Evolutionary conservation across 805 yeast species (phyloP).

Genomic region (Metschnikowia continentalis): DNA sequence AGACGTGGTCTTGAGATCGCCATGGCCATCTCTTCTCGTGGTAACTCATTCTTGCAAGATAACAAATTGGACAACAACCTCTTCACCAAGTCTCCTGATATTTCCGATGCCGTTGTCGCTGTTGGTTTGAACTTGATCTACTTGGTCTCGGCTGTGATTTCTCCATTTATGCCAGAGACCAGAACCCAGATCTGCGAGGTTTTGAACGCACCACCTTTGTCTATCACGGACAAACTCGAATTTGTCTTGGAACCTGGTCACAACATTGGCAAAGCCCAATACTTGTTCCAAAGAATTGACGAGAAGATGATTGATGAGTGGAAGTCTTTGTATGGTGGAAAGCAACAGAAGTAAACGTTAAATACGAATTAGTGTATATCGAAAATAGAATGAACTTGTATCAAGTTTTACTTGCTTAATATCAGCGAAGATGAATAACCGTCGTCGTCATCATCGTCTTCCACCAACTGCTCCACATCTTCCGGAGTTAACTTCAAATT

Average conservation of each 20-base stretch:
- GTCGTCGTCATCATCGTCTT: slow-evolving; percentile 16
- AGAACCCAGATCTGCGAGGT: slow-evolving; percentile 65
- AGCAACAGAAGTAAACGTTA: slow-evolving; percentile 36
- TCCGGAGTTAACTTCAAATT: slow-evolving; percentile 23
- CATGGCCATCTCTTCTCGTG: slow-evolving; percentile 87
- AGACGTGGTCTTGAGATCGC: slow-evolving; percentile 90
- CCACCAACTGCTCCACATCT: slow-evolving; percentile 20
- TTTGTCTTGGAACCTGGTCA: slow-evolving; percentile 74
- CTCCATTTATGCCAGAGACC: slow-evolving; percentile 90
- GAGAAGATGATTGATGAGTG: slow-evolving; percentile 82
- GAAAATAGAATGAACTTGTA: background rate
- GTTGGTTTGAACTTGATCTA: slow-evolving; percentile 87
- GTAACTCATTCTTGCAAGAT: slow-evolving; percentile 93
- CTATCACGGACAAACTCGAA: slow-evolving; percentile 73
- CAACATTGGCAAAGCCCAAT: slow-evolving; percentile 84
- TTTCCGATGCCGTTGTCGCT: slow-evolving; percentile 88
- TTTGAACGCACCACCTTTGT: slow-evolving; percentile 75
- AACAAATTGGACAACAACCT: slow-evolving; percentile 89
- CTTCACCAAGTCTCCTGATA: slow-evolving; percentile 68
- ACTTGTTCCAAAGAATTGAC: slow-evolving; percentile 88
- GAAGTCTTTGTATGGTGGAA: slow-evolving; percentile 84
- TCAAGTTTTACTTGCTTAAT: background rate
- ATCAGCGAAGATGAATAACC: background rate
- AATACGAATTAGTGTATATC: background rate
- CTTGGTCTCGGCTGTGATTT: slow-evolving; percentile 73